A percentile compares a stretch with the other conserved stretches of the same genome.
These are phyloP conservation scores for Euphorbia corollata DNA, from an alignment of 441 rosid genomes.

Conservation along the genomic window DNA sequence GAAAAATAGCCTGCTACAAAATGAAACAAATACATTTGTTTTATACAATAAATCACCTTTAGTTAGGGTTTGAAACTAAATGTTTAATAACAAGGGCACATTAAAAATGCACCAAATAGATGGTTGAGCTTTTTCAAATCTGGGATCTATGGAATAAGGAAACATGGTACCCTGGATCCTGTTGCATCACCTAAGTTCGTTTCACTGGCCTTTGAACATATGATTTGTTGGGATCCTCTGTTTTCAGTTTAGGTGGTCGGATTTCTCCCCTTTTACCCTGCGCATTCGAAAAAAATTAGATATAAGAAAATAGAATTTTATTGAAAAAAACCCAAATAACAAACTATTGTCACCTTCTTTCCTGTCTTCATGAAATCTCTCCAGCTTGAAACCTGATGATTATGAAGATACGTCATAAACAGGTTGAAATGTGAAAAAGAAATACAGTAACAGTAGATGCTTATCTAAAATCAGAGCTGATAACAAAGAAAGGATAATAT, in stretches of 20 bases:
- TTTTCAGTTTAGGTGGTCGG: constrained; percentile 92
- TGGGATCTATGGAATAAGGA: not conserved
- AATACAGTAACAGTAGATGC: not conserved
- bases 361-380: constrained; percentile 95
- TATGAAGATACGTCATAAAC: not conserved
- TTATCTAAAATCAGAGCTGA: not conserved
- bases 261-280: constrained; percentile 93
- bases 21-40: not conserved
- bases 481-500: not conserved
- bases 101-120: not conserved
- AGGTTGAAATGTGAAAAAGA: not conserved
- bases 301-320: not conserved
- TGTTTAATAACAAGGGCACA: not conserved
- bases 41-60: not conserved
- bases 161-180: not conserved
- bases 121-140: not conserved
- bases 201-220: constrained; percentile 96
- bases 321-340: not conserved
- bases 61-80: not conserved
- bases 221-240: constrained; percentile 96
- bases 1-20: not conserved
- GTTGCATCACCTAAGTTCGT: constrained; percentile 37
- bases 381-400: constrained; percentile 89
- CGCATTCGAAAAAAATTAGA: not conserved
- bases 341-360: constrained; percentile 40